These are phyloP conservation scores for Rhodotorula glutinis DNA, from an alignment of 1,284 basidiomycete genomes.

Conservation along the genomic window DNA sequence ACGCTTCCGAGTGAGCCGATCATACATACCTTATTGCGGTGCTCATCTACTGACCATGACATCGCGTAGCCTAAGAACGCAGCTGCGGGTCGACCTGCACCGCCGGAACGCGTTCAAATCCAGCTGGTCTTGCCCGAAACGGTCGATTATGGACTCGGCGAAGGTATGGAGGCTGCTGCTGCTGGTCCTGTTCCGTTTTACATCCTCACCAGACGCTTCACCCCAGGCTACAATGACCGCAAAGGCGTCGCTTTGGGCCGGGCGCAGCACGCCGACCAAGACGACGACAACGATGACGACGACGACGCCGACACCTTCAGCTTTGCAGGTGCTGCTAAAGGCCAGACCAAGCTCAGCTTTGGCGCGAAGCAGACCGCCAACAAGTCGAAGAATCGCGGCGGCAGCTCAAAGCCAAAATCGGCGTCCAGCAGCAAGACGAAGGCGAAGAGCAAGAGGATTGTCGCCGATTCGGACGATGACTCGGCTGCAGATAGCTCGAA, in stretches of 20 bases:
- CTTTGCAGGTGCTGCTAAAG: neutral
- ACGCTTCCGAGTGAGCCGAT: constrained; percentile 27
- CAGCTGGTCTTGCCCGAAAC: constrained; percentile 22
- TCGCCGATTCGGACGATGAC: constrained; percentile 23
- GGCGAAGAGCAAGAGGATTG: constrained; percentile 27
- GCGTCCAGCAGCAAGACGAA: constrained; percentile 16
- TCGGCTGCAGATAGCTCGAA: constrained; percentile 15
- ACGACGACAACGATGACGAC: constrained; percentile 26
- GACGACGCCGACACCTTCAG: constrained; percentile 18
- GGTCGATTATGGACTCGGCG: constrained; percentile 34
- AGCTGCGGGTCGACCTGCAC: constrained; percentile 1
- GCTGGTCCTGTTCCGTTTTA: too few relatives aligned
- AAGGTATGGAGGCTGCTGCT: constrained; percentile 11
- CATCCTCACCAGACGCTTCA: neutral
- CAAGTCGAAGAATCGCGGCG: neutral
- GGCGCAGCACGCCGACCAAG: constrained; percentile 18
- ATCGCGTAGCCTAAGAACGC: constrained; percentile 26
- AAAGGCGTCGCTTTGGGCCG: constrained; percentile 8
- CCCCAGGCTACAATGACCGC: constrained; percentile 30
- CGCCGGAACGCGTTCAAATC: constrained; percentile 12
- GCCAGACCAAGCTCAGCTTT: constrained; percentile 8
- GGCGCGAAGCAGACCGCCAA: constrained; percentile 5
- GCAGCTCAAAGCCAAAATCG: neutral
- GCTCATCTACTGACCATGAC: neutral
- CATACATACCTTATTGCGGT: neutral